phyloP scores from a whole-genome alignment of 2,329 filamentous ascomycete genomes.

The Gnomoniopsis smithogilvyi region DNA sequence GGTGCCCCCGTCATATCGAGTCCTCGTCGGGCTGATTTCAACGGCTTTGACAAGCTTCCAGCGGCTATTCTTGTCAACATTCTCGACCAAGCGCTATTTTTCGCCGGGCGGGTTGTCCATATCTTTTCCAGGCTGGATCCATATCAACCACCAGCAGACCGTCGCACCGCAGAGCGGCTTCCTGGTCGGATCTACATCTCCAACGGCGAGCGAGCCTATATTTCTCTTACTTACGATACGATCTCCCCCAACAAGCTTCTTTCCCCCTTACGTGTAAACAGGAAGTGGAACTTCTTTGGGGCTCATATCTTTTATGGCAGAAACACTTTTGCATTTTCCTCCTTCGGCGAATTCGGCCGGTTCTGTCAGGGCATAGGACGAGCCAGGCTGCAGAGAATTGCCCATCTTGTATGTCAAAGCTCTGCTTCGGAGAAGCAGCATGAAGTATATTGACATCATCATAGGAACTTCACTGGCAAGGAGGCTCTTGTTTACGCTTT shows the following conservation, averaged over 20 bases:
- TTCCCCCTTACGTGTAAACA: not conserved
- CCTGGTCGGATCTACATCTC: slow-evolving; percentile 7
- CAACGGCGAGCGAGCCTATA: not conserved
- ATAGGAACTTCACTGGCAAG: not conserved
- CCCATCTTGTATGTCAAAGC: not conserved
- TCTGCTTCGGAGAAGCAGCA: too few species aligned
- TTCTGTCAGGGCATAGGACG: not conserved
- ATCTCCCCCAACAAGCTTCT: not conserved
- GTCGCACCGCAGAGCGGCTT: too few species aligned
- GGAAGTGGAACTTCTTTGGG: not conserved
- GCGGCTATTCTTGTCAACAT: too few species aligned
- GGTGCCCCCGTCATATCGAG: too few species aligned
- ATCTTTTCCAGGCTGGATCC: too few species aligned
- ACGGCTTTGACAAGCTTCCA: too few species aligned
- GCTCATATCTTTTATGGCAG: slow-evolving; percentile 3
- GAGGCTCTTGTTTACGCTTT: not conserved
- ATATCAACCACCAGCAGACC: too few species aligned
- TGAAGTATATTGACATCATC: too few species aligned
- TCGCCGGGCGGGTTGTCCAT: too few species aligned
- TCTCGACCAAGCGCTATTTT: too few species aligned
- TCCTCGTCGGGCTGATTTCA: too few species aligned
- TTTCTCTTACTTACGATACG: slow-evolving; percentile 4
- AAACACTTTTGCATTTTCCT: slow-evolving; percentile 7
- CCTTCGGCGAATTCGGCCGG: slow-evolving; percentile 4
- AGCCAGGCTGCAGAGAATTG: not conserved